Percentiles rank a stretch among this genome's conserved stretches.
phyloP scores from a whole-genome alignment of 805 yeast species.

The Suhomyces tanzawaensis region DNA sequence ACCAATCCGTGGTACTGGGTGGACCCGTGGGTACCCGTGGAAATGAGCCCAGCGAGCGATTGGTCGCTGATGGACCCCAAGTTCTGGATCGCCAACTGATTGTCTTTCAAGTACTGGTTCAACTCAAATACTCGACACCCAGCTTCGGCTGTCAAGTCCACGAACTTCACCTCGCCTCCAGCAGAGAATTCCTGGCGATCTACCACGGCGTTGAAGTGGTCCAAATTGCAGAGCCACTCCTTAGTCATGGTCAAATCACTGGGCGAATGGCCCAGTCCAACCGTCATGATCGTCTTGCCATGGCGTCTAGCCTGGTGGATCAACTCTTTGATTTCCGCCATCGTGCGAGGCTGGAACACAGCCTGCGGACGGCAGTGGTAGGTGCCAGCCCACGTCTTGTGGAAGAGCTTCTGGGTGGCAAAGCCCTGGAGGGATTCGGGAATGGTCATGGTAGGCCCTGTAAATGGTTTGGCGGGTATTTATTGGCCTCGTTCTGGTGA shows the following conservation, averaged over 20 bases:
- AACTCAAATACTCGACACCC: constrained; percentile 79
- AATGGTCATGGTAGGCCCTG: constrained; percentile 30
- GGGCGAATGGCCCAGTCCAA: constrained; percentile 96
- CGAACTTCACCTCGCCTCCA: constrained; percentile 52
- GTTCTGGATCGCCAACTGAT: constrained; percentile 80
- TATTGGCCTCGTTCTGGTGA: too few relatives aligned
- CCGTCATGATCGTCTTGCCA: constrained; percentile 70
- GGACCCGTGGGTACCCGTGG: constrained; percentile 97
- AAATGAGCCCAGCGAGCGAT: constrained; percentile 90
- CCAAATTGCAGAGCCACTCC: constrained; percentile 87
- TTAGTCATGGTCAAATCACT: constrained; percentile 83
- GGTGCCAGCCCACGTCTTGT: constrained; percentile 89
- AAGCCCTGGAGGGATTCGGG: constrained; percentile 34
- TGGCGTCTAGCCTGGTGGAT: constrained; percentile 61
- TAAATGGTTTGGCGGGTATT: too few relatives aligned
- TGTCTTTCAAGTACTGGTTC: constrained; percentile 59
- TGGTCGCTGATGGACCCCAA: constrained; percentile 93
- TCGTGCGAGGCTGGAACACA: constrained; percentile 70
- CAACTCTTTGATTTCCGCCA: constrained; percentile 67
- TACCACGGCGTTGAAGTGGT: constrained; percentile 61
- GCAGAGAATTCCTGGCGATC: constrained; percentile 38
- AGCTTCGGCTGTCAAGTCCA: constrained; percentile 93
- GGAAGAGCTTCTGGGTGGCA: constrained; percentile 43
- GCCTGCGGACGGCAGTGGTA: constrained; percentile 73
- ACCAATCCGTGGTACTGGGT: constrained; percentile 90